Conservation (phyloP, 1,139 yeast genomes). For the Magnusiomyces ingens region DNA sequence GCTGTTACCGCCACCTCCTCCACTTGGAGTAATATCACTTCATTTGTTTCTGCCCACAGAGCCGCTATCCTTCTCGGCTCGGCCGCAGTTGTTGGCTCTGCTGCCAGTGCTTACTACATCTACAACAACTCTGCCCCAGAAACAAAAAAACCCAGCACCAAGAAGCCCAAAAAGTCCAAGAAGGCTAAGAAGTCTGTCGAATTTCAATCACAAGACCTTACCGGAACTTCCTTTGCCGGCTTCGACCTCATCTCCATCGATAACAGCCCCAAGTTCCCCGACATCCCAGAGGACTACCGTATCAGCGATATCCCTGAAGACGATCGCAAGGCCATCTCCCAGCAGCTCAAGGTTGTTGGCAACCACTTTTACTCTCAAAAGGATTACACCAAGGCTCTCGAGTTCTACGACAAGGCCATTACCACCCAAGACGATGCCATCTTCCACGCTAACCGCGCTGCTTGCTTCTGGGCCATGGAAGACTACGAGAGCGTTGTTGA, state of each 20-base stretch:
- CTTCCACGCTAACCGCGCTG: conserved; percentile 89
- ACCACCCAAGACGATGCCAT: conserved; percentile 71
- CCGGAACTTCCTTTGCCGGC: conserved; percentile 18
- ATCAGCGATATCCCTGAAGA: conserved; percentile 44
- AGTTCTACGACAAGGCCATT: conserved; percentile 72
- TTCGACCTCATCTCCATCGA: conserved; percentile 24
- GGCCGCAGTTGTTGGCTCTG: conserved; percentile 31
- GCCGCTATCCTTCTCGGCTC: conserved; percentile 29
- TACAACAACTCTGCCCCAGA: conserved; percentile 12
- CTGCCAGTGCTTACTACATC: conserved; percentile 30
- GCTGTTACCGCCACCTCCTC: neutral
- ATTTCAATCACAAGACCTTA: conserved; percentile 19
- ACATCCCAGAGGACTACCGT: conserved; percentile 34
- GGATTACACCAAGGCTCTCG: conserved; percentile 59
- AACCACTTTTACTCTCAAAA: conserved; percentile 66
- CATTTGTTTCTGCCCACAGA: conserved; percentile 26
- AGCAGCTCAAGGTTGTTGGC: conserved; percentile 83
- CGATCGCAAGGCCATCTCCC: conserved; percentile 63
- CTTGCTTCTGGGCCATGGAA: conserved; percentile 80
- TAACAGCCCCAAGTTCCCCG: conserved; percentile 28
- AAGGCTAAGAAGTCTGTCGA: conserved; percentile 20
- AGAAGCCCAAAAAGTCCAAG: conserved; percentile 24
- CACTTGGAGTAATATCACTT: conserved; percentile 16
- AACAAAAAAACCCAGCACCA: conserved; percentile 17
- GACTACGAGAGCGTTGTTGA: conserved; percentile 77